These are phyloP conservation scores for Cladorrhinum sp. DNA, from an alignment of 2,329 filamentous ascomycete genomes.

Conservation along the genomic window DNA sequence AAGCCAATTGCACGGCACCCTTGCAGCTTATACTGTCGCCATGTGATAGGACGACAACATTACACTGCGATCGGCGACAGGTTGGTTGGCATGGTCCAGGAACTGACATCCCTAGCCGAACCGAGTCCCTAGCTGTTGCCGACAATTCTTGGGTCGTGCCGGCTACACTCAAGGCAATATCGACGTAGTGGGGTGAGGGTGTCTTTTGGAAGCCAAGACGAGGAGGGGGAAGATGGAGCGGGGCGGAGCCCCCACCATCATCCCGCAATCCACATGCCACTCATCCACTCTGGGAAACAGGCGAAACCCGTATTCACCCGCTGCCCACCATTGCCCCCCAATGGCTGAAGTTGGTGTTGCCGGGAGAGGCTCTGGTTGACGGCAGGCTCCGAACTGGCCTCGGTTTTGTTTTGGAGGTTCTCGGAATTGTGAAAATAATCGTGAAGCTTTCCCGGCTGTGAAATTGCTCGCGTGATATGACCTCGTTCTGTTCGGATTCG, in stretches of 20 bases:
- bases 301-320: not conserved
- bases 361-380: not conserved
- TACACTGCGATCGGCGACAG: constrained; percentile 12
- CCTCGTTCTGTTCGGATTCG: not conserved
- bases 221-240: not conserved
- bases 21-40: constrained; percentile 25
- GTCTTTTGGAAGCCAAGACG: not conserved
- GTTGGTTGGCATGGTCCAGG: not conserved
- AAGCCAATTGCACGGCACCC: constrained; percentile 23
- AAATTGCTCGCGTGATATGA: not conserved
- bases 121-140: constrained; percentile 2
- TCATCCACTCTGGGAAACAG: not conserved
- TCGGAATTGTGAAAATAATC: not conserved
- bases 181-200: not conserved
- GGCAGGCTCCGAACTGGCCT: too few relatives aligned
- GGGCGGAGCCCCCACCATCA: constrained; percentile 10
- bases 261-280: constrained; percentile 7
- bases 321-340: not conserved
- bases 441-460: not conserved
- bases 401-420: not conserved
- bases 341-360: not conserved
- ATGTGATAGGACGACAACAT: constrained; percentile 26
- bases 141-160: not conserved
- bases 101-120: not conserved
- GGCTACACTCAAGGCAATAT: constrained; percentile 2